Conservation (phyloP, 192 early-diverging fungal species). For the Coemansia sp. region DNA sequence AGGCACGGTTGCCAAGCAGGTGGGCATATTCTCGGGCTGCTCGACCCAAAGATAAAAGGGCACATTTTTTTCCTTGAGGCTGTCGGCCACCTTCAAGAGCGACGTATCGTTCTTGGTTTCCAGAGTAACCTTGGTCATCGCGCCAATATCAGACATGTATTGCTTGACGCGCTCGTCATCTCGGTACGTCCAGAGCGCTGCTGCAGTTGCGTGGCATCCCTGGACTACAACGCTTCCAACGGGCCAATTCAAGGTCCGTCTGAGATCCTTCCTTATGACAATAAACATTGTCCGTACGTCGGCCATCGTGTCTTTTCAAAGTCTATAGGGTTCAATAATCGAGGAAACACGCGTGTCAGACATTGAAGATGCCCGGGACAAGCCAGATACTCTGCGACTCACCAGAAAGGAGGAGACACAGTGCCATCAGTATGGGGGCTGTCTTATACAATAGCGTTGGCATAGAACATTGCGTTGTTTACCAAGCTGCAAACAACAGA, state of each 20-base stretch:
- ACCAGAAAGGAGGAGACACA: not conserved
- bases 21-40: constrained; percentile 74
- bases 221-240: constrained; percentile 75
- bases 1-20: constrained; percentile 71
- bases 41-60: constrained; percentile 71
- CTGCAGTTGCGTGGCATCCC: constrained; percentile 70
- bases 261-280: constrained; percentile 75
- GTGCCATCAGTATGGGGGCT: too few species aligned
- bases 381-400: too few species aligned
- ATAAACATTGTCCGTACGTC: constrained; percentile 78
- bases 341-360: not conserved
- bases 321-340: not conserved
- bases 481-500: too few species aligned
- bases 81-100: constrained; percentile 58
- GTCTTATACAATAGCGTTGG: too few species aligned
- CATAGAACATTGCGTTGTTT: too few species aligned
- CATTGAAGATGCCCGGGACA: not conserved
- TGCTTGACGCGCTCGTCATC: constrained; percentile 61
- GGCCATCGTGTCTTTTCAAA: constrained; percentile 22
- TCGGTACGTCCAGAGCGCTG: constrained; percentile 63
- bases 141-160: constrained; percentile 61
- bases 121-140: constrained; percentile 76
- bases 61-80: constrained; percentile 57
- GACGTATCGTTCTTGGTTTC: constrained; percentile 72
- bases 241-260: constrained; percentile 58